A percentile compares a stretch with the other conserved stretches of the same genome.
Evolutionary conservation across 1,139 yeast species (phyloP).

Genomic region (Fermentozyma sake): DNA sequence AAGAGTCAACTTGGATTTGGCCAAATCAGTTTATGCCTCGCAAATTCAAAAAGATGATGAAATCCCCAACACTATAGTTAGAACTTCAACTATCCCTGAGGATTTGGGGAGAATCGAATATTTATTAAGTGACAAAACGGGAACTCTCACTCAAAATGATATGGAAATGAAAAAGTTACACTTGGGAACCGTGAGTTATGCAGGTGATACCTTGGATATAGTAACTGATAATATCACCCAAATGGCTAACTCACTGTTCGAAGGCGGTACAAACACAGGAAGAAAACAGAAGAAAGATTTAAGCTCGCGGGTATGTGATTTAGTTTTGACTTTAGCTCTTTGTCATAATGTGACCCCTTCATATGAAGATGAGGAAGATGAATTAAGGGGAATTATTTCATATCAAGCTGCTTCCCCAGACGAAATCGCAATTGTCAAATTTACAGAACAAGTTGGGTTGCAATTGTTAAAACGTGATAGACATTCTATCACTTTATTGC

Average conservation of each 20-base stretch:
- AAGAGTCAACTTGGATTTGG: conserved; percentile 90
- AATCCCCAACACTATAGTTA: conserved; percentile 83
- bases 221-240: conserved; percentile 64
- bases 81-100: conserved; percentile 97
- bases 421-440: conserved; percentile 93
- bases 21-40: conserved; percentile 92
- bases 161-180: conserved; percentile 95
- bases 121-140: conserved; percentile 89
- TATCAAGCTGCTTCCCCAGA: conserved; percentile 99
- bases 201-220: conserved; percentile 88
- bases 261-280: conserved; percentile 18
- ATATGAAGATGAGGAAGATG: conserved; percentile 39
- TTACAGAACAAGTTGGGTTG: conserved; percentile 82
- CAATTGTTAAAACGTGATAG: conserved; percentile 80
- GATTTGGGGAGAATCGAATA: conserved; percentile 96
- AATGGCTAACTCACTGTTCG: conserved; percentile 15
- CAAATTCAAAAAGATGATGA: conserved; percentile 85
- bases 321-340: conserved; percentile 75
- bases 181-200: conserved; percentile 86
- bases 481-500: conserved; percentile 61
- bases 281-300: conserved; percentile 51
- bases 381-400: conserved; percentile 43
- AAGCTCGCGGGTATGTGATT: conserved; percentile 70
- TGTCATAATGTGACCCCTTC: conserved; percentile 97
- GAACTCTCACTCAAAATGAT: conserved; percentile 95